These are phyloP conservation scores for Arabidopsis thaliana DNA, from an alignment of 345 rosid species.

Conservation along the genomic window TAIR10.1 NC_003071.7:9765501-9766000, in stretches of 20 bases:
- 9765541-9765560: not conserved
- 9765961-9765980: constrained; percentile 42
- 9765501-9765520: not conserved
- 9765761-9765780: no score
- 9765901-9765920: not conserved
- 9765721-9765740: no score
- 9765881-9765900: not conserved
- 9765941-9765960: constrained; percentile 37
- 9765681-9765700: no score
- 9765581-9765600: not conserved
- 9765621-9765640: no score
- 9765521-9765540: not conserved
- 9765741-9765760: no score
- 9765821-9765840: not conserved
- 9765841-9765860: not conserved
- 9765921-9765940: constrained; percentile 37
- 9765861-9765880: not conserved
- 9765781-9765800: not conserved
- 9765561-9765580: not conserved
- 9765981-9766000: constrained; percentile 28
- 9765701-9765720: no score
- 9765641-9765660: no score
- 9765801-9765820: constrained; percentile 15
- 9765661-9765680: no score
- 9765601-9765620: no score